Evolutionary conservation across 441 rosid genomes (phyloP), one percentile per base, ranked within the genome.

Genomic region (Populus hybrid): DNA sequence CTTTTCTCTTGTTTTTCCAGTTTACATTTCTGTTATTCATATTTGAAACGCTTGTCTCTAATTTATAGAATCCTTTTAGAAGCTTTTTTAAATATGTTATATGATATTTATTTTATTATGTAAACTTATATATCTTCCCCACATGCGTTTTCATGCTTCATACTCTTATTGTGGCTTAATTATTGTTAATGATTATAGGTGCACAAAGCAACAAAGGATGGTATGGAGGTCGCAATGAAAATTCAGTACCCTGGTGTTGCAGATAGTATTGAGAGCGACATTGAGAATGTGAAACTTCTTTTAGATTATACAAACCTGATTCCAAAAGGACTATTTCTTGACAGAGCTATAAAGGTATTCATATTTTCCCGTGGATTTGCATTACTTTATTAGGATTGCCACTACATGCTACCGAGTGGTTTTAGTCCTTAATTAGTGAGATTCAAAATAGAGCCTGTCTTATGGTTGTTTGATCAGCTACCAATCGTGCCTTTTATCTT

Each of bases 211-310:
- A 86, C 91, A 6, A 91, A 85, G 86, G 97, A 92, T 83, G 93
- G 91, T 71, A 66, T 83, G 80, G 80, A 89, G 45, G 95, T 90
- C 29, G 98, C 97, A 21, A 92, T 95, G 91, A 95, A 95, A 87
- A 95, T 95, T 84, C 99, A 95, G 85, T 95, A 95, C 84, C 99
- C 99, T 83, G 98, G 98, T 6, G 97, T 95, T 83, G 99, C 98
- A 66, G 79, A 90, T 79, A 95, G 97, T 84, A 91, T 95, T 78
- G 97, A 94, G 64, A 95, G 97, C 85, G 99, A 95, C 83, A 90
- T 95, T 69, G 95, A 95, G 79, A 95, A 94, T 81, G 98, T 92
- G 74, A 94, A 92, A 84, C 93, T 91, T 72, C 84, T 95, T 8
- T 82, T 95, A 70, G 88, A 88, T 78, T 94, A 94, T 76, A 91